These are phyloP conservation scores for Beauveria sp. DNA, from an alignment of 2,329 filamentous ascomycete species.

Conservation along the genomic window DNA sequence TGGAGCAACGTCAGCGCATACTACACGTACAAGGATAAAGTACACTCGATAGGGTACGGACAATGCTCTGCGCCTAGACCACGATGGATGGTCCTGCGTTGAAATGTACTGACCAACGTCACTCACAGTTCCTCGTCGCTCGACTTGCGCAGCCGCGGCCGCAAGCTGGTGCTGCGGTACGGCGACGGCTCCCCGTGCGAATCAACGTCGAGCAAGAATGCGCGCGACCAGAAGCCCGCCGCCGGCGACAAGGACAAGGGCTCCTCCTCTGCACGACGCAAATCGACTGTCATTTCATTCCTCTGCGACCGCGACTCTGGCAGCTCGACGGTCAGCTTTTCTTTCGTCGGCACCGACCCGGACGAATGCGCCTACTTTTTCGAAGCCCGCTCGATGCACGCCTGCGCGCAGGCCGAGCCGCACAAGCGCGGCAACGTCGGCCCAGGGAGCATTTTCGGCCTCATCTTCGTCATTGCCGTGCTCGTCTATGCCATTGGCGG, in stretches of 20 bases:
- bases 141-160: conserved; percentile 51
- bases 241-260: conserved; percentile 28
- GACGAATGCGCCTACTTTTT: conserved; percentile 96
- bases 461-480: conserved; percentile 71
- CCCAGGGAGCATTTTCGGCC: conserved; percentile 72
- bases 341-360: conserved; percentile 75
- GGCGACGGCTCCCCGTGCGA: conserved; percentile 65
- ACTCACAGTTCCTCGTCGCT: conserved; percentile 39
- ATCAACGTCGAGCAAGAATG: conserved; percentile 25
- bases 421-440: conserved; percentile 66
- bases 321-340: conserved; percentile 59
- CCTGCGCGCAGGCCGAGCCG: conserved; percentile 62
- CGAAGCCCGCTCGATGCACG: conserved; percentile 77
- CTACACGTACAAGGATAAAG: conserved; percentile 57
- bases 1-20: conserved; percentile 75
- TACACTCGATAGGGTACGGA: conserved; percentile 68
- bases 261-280: conserved; percentile 39
- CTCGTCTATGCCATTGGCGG: conserved; percentile 87
- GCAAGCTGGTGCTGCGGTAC: conserved; percentile 72
- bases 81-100: not conserved
- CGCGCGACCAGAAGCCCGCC: conserved; percentile 22
- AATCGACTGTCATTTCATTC: conserved; percentile 85
- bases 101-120: not conserved
- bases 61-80: not conserved
- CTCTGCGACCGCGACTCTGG: conserved; percentile 81